Conservation (phyloP, 1,139 yeast genomes). For the Scheffersomyces illinoinensis region DNA sequence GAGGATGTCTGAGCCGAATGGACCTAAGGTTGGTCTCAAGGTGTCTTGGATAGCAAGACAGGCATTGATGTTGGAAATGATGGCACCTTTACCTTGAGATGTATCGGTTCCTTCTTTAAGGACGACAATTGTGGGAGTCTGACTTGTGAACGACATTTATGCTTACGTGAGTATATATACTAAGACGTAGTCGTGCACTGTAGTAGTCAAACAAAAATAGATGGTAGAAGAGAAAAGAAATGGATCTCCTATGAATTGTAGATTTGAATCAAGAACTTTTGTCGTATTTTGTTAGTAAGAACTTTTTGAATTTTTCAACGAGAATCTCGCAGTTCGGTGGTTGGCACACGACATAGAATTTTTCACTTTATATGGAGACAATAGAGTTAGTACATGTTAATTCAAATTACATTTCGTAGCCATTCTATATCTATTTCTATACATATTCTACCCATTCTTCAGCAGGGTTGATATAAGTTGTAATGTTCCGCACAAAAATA, state of each 20-base stretch:
- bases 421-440: not conserved
- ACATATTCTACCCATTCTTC: not conserved
- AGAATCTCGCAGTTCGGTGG: conserved; percentile 2
- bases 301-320: not conserved
- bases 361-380: not conserved
- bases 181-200: not conserved
- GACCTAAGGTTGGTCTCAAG: conserved; percentile 91
- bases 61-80: conserved; percentile 91
- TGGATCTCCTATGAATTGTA: not conserved
- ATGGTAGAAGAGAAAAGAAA: not conserved
- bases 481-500: not conserved
- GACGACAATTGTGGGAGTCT: conserved; percentile 95
- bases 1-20: conserved; percentile 93
- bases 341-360: conserved; percentile 5
- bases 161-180: not conserved
- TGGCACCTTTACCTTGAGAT: conserved; percentile 95
- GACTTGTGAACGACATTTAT: conserved; percentile 81
- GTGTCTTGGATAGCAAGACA: conserved; percentile 97
- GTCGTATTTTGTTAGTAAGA: not conserved
- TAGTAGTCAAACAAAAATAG: not conserved
- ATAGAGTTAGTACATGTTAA: not conserved
- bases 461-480: not conserved
- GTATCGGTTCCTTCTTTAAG: conserved; percentile 97
- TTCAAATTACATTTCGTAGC: not conserved
- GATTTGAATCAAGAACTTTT: not conserved